phyloP scores from a whole-genome alignment of 352 stramenopile species.

The Bremia lactucae region DNA sequence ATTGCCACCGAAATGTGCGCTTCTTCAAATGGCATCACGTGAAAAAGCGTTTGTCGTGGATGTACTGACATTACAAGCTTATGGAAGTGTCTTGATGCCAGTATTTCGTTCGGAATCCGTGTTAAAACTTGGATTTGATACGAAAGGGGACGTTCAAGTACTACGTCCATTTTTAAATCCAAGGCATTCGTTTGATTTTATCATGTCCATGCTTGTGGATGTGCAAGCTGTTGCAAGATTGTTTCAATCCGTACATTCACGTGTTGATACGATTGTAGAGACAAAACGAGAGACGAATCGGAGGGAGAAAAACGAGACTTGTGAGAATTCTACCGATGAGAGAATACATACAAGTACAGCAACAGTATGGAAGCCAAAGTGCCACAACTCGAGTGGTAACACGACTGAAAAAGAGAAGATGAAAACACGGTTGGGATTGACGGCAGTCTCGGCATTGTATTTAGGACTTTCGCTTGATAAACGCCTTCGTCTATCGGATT shows the following conservation, averaged over 20 bases:
- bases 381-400: too few relatives aligned
- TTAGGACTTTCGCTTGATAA: conserved; percentile 65
- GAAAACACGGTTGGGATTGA: conserved; percentile 38
- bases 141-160: conserved; percentile 47
- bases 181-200: conserved; percentile 10
- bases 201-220: conserved; percentile 46
- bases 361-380: conserved; percentile 12
- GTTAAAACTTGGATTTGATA: conserved; percentile 69
- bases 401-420: too few relatives aligned
- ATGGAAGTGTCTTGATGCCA: conserved; percentile 17
- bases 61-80: conserved; percentile 32
- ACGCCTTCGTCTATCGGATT: conserved; percentile 61
- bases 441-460: conserved; percentile 38
- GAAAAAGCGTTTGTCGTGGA: conserved; percentile 59
- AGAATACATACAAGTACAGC: conserved; percentile 17
- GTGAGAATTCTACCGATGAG: conserved; percentile 6
- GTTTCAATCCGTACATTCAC: conserved; percentile 11
- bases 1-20: conserved; percentile 29
- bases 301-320: too few relatives aligned
- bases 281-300: conserved; percentile 1
- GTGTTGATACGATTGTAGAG: conserved; percentile 1
- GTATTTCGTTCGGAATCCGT: conserved; percentile 39
- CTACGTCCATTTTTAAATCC: conserved; percentile 35
- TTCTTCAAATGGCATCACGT: conserved; percentile 55
- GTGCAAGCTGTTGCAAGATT: conserved; percentile 38